Percentiles rank a stretch among this genome's conserved stretches.
These are phyloP conservation scores for Penicillium sp. DNA, from an alignment of 2,329 filamentous ascomycete genomes.

Conservation along the genomic window DNA sequence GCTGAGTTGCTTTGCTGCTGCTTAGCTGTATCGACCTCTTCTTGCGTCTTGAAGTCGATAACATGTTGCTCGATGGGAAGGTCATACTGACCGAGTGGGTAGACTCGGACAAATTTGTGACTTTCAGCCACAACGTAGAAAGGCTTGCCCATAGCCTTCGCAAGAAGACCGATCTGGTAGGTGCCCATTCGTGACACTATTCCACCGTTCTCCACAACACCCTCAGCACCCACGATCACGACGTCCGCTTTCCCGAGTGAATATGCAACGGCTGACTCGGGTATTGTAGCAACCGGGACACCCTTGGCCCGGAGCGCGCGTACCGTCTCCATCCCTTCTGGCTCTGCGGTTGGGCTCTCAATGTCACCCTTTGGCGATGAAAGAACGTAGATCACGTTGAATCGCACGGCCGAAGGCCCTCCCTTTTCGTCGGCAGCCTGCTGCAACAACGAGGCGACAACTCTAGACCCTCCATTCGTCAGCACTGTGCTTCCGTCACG, in stretches of 20 bases:
- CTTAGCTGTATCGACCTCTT: slow-evolving; percentile 53
- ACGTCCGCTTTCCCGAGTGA: slow-evolving; percentile 75
- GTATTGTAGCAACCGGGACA: slow-evolving; percentile 82
- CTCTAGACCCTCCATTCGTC: slow-evolving; percentile 85
- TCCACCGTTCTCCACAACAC: slow-evolving; percentile 91
- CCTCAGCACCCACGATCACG: slow-evolving; percentile 73
- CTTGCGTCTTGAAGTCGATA: slow-evolving; percentile 70
- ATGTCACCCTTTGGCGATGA: slow-evolving; percentile 38
- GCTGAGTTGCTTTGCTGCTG: slow-evolving; percentile 41
- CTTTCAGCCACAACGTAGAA: slow-evolving; percentile 94
- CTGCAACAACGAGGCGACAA: slow-evolving; percentile 77
- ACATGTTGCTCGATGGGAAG: slow-evolving; percentile 79
- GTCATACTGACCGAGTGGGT: slow-evolving; percentile 80
- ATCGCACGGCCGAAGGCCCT: slow-evolving; percentile 65
- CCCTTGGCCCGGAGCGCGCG: slow-evolving; percentile 71
- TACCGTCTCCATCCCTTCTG: slow-evolving; percentile 74
- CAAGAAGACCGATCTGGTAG: slow-evolving; percentile 83
- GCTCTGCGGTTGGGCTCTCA: slow-evolving; percentile 41
- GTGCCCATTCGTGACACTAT: slow-evolving; percentile 87
- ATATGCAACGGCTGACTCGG: slow-evolving; percentile 77
- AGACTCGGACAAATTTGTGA: slow-evolving; percentile 93
- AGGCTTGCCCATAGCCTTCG: slow-evolving; percentile 72
- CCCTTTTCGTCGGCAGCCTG: slow-evolving; percentile 71
- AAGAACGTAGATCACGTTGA: slow-evolving; percentile 82
- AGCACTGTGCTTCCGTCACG: slow-evolving; percentile 80